Evolutionary conservation across 345 rosid species (phyloP).

Genomic region (Acer campestre): DNA sequence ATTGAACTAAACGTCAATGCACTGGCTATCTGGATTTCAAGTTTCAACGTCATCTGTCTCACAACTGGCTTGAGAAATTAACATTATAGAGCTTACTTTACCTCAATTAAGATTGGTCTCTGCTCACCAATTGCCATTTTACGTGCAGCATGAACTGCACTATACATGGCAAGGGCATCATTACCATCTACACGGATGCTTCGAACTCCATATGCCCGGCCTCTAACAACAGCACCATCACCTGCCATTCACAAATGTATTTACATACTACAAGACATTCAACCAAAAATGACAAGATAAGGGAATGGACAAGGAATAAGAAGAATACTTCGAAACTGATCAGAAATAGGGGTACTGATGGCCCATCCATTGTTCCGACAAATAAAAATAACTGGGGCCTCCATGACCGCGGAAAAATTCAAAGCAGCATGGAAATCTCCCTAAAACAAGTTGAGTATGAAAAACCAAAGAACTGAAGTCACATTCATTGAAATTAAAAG

Average conservation of each 20-base stretch:
- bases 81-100: slow-evolving; percentile 22
- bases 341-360: slow-evolving; percentile 76
- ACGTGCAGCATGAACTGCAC: slow-evolving; percentile 74
- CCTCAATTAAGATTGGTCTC: slow-evolving; percentile 87
- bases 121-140: slow-evolving; percentile 68
- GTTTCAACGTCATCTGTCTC: background rate
- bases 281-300: background rate
- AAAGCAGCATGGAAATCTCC: slow-evolving; percentile 89
- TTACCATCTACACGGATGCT: slow-evolving; percentile 94
- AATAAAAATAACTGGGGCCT: slow-evolving; percentile 78
- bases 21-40: background rate
- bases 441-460: slow-evolving; percentile 36
- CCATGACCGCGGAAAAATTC: slow-evolving; percentile 74
- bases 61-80: background rate
- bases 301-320: slow-evolving; percentile 14
- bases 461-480: slow-evolving; percentile 14
- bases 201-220: slow-evolving; percentile 79
- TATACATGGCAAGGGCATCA: slow-evolving; percentile 86
- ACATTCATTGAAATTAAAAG: background rate
- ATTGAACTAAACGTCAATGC: background rate
- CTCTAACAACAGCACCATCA: slow-evolving; percentile 84
- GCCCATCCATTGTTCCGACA: slow-evolving; percentile 97
- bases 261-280: background rate
- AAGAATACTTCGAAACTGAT: slow-evolving; percentile 79
- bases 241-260: slow-evolving; percentile 41